Evolutionary conservation across 768 basidiomycete species (phyloP).

Genomic region (Termitomyces sp.): DNA sequence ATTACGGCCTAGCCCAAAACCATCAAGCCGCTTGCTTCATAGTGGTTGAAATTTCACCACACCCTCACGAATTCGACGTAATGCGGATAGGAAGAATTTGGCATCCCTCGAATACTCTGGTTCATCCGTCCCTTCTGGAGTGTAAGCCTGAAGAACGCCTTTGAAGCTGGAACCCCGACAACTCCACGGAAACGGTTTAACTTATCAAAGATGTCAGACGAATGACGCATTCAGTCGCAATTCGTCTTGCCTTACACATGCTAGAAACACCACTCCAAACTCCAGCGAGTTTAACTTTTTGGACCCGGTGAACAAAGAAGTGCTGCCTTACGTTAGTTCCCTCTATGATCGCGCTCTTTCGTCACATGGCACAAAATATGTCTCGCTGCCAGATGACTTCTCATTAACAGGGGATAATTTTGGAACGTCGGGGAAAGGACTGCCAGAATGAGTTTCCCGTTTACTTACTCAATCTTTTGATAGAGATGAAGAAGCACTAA

Average conservation of each 20-base stretch:
- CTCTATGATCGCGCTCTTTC: conserved; percentile 8
- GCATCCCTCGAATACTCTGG: conserved; percentile 14
- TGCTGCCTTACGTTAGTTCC: conserved; percentile 5
- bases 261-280: not conserved
- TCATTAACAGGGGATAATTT: not conserved
- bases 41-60: not conserved
- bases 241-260: not conserved
- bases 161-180: conserved; percentile 1
- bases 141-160: not conserved
- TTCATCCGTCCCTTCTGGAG: conserved; percentile 11
- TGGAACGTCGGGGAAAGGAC: not conserved
- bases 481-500: conserved; percentile 9
- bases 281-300: not conserved
- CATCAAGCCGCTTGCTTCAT: conserved; percentile 3
- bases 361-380: not conserved
- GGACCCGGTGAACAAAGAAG: not conserved
- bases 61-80: conserved; percentile 5
- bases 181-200: conserved; percentile 2
- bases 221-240: not conserved
- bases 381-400: conserved; percentile 3
- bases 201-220: not conserved
- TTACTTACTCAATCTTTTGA: not conserved
- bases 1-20: conserved; percentile 1
- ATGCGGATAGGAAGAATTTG: conserved; percentile 7
- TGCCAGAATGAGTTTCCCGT: not conserved